Evolutionary conservation across 75 land plant species (phyloP), one percentile per base, ranked within the genome.

Genomic region (Chamaecyparis obtusa): DNA sequence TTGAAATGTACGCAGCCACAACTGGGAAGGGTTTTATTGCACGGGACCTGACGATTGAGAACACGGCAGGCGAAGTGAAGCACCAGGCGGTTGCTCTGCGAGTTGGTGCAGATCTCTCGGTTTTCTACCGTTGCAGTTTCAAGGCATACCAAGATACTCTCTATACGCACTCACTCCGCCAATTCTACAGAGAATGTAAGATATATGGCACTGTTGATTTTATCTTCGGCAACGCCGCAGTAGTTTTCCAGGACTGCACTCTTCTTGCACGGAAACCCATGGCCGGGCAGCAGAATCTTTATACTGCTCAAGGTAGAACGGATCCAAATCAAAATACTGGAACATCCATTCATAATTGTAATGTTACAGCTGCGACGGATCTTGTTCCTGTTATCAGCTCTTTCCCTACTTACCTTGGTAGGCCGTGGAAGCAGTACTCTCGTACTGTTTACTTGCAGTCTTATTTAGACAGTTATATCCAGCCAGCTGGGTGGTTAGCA

Each of bases 221-320:
- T 91, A 90, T 95, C 82, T 95, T 95, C 88, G 96, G 96, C 39
- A 93, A 95, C 86, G 94, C 92, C 24, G 94, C 91, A 6, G 96
- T 76, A 41, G 89, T 93, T 78, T 88, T 95, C 86, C 96, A 95
- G 85, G 85, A 60, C 44, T 92, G 93, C 78, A 90, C 85, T 69
- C 77, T 95, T 86, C 13, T 88, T 39, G 91, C 95, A 57, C 54
- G 86, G 41, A 77, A 13, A 41, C 91, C 92, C 5, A 19, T 88
- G 39, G 87, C 33, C 0, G 91, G 91, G 37, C 95, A 92, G 64
- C 76, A 44, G 83, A 92, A 85, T 30, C 89, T 86, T 17, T 84
- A 89, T 84, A 91, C 94, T 0, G 96, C 96, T 33, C 96, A 95
- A 81, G 90, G 90, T 14, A 85, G 93, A 14, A 91, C 88, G 14